Evolutionary conservation across 169 alveolate genomes (phyloP), one percentile per base, ranked within the genome.

Genomic region (Cryptosporidium xiaoi): DNA sequence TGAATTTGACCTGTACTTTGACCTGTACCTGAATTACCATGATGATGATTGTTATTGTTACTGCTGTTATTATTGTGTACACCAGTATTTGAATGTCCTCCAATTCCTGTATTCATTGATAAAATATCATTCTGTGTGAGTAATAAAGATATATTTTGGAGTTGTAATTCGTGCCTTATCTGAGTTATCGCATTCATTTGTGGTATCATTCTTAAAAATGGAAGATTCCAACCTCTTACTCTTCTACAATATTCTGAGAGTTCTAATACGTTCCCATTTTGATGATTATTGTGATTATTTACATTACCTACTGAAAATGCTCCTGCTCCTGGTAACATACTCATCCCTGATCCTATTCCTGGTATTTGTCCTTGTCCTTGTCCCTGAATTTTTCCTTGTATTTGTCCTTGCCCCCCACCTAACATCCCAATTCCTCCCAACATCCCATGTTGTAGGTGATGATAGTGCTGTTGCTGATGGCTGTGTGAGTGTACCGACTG

Each of bases 181-280:
- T 77, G 87, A 2, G 87, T 77, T 3, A 77, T 77, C 1, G 87
- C 87, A 48, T 77, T 77, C 87, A 77, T 77, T 51, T 77, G 87
- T 29, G 87, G 87, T 34, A 77, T 31, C 29, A 71, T 77, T 50
- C 87, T 56, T 50, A 77, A 36, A 18, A 77, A 77, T 27, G 87
- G 87, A 10, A 77, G 51, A 60, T 77, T 77, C 87, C 87, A 77
- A 15, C 87, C 87, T 15, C 87, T 34, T 7, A 77, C 87, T 40
- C 87, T 77, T 62, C 87, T 77, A 48, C 87, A 77, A 44, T 77
- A 77, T 50, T 77, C 87, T 3, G 87, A 60, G 1, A 77, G 64
- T 20, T 77, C 87, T 62, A 77, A 13, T 24, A 62, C 33, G 27
- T 36, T 60, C 3, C 77, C 77, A 18, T 77, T 53, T 2, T 51